Conservation (phyloP, 495 filamentous ascomycete species). For the Cercophora samala region DNA sequence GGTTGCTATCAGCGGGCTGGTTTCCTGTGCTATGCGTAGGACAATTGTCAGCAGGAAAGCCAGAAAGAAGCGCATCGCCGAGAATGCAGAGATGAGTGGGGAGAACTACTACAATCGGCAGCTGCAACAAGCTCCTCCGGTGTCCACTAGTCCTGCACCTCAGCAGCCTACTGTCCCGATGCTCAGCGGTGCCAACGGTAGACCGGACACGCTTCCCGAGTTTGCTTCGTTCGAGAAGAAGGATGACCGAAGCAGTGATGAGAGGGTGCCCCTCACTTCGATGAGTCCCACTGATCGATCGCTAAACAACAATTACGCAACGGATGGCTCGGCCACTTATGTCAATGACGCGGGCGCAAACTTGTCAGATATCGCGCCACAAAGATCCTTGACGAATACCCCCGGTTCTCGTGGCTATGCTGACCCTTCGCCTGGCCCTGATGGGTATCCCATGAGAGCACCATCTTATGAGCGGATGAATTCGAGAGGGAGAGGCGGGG, state of each 20-base stretch:
- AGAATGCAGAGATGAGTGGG: conserved; percentile 94
- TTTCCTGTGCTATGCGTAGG: conserved; percentile 95
- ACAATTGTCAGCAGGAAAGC: conserved; percentile 91
- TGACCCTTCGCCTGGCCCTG: conserved; percentile 54
- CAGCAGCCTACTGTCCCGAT: conserved; percentile 57
- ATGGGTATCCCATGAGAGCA: conserved; percentile 51
- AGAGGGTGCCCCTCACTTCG: conserved; percentile 76
- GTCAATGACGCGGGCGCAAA: conserved; percentile 38
- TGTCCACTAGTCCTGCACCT: conserved; percentile 38
- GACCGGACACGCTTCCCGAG: conserved; percentile 59
- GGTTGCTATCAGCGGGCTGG: conserved; percentile 74
- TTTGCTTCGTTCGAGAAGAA: conserved; percentile 79
- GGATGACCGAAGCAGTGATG: conserved; percentile 63
- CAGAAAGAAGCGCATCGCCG: conserved; percentile 82
- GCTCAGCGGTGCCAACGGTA: conserved; percentile 48
- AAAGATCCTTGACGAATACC: conserved; percentile 37
- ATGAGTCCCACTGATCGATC: conserved; percentile 54
- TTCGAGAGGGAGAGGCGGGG: conserved; percentile 49
- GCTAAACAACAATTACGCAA: conserved; percentile 35
- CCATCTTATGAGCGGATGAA: conserved; percentile 62
- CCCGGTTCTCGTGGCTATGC: conserved; percentile 58
- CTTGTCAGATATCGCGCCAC: conserved; percentile 27
- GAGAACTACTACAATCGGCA: conserved; percentile 83
- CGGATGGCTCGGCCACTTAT: conserved; percentile 31
- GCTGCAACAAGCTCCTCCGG: conserved; percentile 45